Percentiles rank a stretch among this genome's conserved stretches.
Evolutionary conservation across 345 rosid genomes (phyloP).

Genomic region (Streptanthus diversifolius): DNA sequence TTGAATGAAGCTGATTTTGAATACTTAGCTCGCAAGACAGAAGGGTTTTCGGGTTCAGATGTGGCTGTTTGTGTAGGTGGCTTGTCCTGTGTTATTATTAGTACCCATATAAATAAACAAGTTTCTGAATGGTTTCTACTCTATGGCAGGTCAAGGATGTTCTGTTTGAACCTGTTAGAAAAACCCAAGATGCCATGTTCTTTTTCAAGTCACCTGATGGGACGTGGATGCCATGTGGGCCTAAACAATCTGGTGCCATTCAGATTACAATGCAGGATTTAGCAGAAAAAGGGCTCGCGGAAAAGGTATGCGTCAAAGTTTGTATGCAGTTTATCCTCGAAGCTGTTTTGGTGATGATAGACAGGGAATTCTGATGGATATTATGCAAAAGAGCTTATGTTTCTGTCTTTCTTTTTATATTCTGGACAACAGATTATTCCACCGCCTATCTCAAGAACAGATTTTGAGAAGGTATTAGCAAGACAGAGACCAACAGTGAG

Average conservation of each 20-base stretch:
- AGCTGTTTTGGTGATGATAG: background rate
- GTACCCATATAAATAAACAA: background rate
- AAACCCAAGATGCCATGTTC: conserved; percentile 86
- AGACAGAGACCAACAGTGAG: conserved; percentile 90
- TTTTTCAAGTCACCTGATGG: conserved; percentile 52
- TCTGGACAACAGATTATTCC: conserved; percentile 66
- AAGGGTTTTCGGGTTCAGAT: conserved; percentile 95
- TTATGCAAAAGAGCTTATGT: conserved; percentile 4
- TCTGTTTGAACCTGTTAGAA: conserved; percentile 87
- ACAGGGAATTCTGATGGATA: background rate
- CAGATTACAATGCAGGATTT: conserved; percentile 75
- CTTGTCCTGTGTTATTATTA: background rate
- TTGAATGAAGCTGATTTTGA: conserved; percentile 79
- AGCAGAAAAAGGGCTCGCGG: conserved; percentile 65
- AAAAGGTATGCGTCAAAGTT: conserved; percentile 41
- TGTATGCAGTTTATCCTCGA: background rate
- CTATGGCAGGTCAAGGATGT: conserved; percentile 77
- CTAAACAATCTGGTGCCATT: conserved; percentile 67
- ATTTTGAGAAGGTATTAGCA: conserved; percentile 86
- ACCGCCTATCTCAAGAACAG: conserved; percentile 74
- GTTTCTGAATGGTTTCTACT: conserved; percentile 5
- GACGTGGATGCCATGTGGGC: conserved; percentile 82
- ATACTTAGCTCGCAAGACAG: conserved; percentile 62
- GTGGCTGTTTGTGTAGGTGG: conserved; percentile 82
- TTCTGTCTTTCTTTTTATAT: background rate